Evolutionary conservation across 192 early-diverging fungal species (phyloP).

Genomic region (Pilobolus umbonatus): DNA sequence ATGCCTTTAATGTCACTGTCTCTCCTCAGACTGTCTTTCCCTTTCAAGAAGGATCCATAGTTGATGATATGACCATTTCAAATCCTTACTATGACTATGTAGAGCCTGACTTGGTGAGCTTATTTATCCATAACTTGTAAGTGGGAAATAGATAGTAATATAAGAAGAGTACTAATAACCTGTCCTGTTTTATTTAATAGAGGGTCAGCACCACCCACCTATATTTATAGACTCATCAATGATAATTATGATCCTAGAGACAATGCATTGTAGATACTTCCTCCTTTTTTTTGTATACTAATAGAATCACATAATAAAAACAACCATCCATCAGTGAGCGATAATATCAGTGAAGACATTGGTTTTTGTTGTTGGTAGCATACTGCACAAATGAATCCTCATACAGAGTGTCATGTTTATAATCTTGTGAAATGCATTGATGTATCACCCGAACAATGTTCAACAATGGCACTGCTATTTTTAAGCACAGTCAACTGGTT

Average conservation of each 20-base stretch:
- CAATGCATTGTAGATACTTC: constrained; percentile 28
- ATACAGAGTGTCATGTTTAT: too few species aligned
- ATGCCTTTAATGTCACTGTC: constrained; percentile 70
- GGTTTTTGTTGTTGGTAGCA: too few species aligned
- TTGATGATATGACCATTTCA: constrained; percentile 73
- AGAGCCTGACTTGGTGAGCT: constrained; percentile 78
- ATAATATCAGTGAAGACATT: too few species aligned
- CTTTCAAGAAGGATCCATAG: constrained; percentile 78
- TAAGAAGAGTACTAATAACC: background rate
- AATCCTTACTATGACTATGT: constrained; percentile 94
- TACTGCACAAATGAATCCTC: too few species aligned
- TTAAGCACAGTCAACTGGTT: too few species aligned
- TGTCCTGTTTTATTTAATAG: constrained; percentile 12
- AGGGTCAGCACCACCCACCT: constrained; percentile 22
- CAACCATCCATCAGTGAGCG: too few species aligned
- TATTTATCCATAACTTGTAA: constrained; percentile 89
- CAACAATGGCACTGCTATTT: too few species aligned
- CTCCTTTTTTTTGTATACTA: too few species aligned
- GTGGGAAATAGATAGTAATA: constrained; percentile 14
- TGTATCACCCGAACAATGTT: too few species aligned
- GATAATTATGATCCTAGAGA: constrained; percentile 42
- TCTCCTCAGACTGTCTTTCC: constrained; percentile 76
- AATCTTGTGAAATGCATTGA: too few species aligned
- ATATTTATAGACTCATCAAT: constrained; percentile 59
- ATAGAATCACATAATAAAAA: too few species aligned